A percentile compares a stretch with the other conserved stretches of the same genome.
phyloP scores from a whole-genome alignment of 2,329 filamentous ascomycete species.

The Pseudogymnoascus sp. region DNA sequence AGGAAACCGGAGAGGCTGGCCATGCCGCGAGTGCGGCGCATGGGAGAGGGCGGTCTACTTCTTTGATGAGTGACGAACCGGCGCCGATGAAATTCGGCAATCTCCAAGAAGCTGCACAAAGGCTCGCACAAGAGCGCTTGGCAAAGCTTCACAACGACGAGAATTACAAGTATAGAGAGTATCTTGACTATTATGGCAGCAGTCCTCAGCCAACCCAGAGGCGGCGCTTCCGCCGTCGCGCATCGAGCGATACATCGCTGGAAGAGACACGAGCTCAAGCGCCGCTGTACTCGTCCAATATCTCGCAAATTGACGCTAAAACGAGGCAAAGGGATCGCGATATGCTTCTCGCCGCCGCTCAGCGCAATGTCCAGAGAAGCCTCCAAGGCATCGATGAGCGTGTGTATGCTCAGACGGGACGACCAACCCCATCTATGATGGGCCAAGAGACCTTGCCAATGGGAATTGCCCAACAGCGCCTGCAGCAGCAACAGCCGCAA shows the following conservation, averaged over 20 bases:
- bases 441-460: slow-evolving; percentile 68
- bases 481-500: slow-evolving; percentile 34
- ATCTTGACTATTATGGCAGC: slow-evolving; percentile 65
- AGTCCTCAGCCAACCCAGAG: slow-evolving; percentile 38
- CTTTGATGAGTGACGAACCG: slow-evolving; percentile 27
- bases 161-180: slow-evolving; percentile 51
- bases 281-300: slow-evolving; percentile 61
- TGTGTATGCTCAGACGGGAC: slow-evolving; percentile 68
- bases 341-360: slow-evolving; percentile 65
- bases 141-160: slow-evolving; percentile 71
- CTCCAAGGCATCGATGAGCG: slow-evolving; percentile 76
- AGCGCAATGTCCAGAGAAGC: slow-evolving; percentile 73
- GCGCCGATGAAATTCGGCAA: slow-evolving; percentile 45
- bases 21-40: slow-evolving; percentile 25
- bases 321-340: slow-evolving; percentile 71
- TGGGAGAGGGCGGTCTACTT: slow-evolving; percentile 26
- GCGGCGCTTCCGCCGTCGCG: slow-evolving; percentile 45
- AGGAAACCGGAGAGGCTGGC: slow-evolving; percentile 24
- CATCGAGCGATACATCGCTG: slow-evolving; percentile 54
- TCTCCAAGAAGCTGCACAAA: slow-evolving; percentile 80
- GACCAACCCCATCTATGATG: slow-evolving; percentile 57
- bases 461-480: slow-evolving; percentile 42
- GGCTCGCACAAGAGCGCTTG: slow-evolving; percentile 73
- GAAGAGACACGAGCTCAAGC: slow-evolving; percentile 59
- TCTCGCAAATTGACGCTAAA: slow-evolving; percentile 61